phyloP scores from a whole-genome alignment of 208 protist species.

The Trypanosoma melophagium region DNA sequence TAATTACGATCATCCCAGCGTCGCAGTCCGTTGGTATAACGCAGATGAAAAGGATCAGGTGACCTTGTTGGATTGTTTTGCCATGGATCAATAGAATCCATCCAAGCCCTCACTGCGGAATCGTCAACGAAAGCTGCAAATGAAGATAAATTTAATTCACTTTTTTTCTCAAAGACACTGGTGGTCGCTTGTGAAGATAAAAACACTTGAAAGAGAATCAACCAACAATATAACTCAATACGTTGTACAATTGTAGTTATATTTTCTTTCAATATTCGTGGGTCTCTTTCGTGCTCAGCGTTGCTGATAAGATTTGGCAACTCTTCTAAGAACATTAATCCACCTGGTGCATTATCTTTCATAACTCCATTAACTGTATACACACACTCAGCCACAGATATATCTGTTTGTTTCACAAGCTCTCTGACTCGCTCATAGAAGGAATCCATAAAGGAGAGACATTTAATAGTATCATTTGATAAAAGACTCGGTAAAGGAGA shows the following conservation, averaged over 20 bases:
- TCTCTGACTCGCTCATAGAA: constrained; percentile 24
- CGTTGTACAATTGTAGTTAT: constrained; percentile 25
- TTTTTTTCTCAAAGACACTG: constrained; percentile 14
- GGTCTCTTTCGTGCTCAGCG: constrained; percentile 18
- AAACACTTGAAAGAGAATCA: constrained; percentile 65
- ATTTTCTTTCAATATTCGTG: constrained; percentile 27
- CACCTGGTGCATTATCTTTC: constrained; percentile 21
- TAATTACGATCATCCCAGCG: constrained; percentile 80
- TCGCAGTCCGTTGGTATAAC: constrained; percentile 79
- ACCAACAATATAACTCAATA: constrained; percentile 61
- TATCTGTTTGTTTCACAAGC: constrained; percentile 12
- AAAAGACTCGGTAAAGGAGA: neutral
- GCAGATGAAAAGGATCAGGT: constrained; percentile 62
- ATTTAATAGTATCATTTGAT: constrained; percentile 8
- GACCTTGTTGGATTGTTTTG: constrained; percentile 14
- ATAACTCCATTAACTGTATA: constrained; percentile 18
- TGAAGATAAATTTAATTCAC: constrained; percentile 22
- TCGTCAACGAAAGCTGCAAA: constrained; percentile 51
- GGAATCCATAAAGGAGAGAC: constrained; percentile 21
- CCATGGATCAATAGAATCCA: constrained; percentile 79
- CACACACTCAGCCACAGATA: constrained; percentile 18
- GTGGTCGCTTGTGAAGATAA: constrained; percentile 31
- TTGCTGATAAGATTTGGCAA: constrained; percentile 20
- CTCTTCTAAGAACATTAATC: constrained; percentile 34
- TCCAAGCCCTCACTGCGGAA: constrained; percentile 33